These are phyloP conservation scores for Coelastrella sp. DNA, from an alignment of 139 green algal species.

Conservation along the genomic window DNA sequence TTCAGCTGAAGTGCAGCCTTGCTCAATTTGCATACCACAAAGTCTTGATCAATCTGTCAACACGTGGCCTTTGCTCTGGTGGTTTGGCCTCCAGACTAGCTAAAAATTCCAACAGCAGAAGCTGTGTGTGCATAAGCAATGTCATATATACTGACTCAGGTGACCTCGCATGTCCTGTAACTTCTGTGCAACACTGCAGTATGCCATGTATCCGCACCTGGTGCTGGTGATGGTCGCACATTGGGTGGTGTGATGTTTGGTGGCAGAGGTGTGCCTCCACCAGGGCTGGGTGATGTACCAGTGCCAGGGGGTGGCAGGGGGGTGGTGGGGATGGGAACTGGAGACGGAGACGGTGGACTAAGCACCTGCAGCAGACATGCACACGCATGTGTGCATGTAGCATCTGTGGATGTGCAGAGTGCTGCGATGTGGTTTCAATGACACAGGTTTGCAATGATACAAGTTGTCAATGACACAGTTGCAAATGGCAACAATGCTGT, in stretches of 20 bases:
- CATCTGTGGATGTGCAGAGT: not conserved
- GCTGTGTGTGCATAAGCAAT: no score
- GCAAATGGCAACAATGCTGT: no score
- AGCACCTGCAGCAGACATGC: not conserved
- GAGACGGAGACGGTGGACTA: not conserved
- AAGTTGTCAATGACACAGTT: no score
- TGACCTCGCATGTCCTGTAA: not conserved
- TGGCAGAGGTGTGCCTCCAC: not conserved
- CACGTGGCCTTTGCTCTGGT: no score
- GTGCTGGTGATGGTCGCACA: conserved; percentile 3
- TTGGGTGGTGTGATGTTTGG: conserved; percentile 13
- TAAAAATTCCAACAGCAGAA: no score
- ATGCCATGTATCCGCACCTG: not conserved
- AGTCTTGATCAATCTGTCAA: not conserved
- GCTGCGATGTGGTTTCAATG: not conserved
- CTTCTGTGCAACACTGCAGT: not conserved
- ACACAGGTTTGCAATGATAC: no score
- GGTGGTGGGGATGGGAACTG: not conserved
- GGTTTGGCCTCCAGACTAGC: no score
- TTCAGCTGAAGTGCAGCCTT: not conserved
- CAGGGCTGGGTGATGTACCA: not conserved
- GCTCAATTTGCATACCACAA: not conserved
- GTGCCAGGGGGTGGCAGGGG: not conserved
- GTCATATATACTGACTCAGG: not conserved
- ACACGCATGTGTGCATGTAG: not conserved